These are phyloP conservation scores for Chlamydomonas reinhardtii DNA, from an alignment of 163 green algal genomes.

Conservation along the genomic window DNA sequence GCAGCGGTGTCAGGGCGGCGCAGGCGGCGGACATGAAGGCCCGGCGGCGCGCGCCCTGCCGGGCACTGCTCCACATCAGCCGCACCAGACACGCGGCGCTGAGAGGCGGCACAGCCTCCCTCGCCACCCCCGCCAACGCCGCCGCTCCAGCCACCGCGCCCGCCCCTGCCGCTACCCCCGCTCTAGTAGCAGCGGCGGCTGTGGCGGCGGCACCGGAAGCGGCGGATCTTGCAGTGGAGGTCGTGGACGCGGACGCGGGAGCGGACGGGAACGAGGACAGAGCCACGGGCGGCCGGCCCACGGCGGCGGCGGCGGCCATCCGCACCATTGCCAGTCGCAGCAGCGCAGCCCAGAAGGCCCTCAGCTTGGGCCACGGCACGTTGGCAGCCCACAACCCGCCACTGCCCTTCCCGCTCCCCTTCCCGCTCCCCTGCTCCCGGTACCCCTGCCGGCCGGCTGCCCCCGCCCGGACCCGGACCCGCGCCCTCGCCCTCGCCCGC, in stretches of 20 bases:
- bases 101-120: neutral
- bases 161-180: no score
- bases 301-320: neutral
- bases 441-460: no score
- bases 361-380: conserved; percentile 30
- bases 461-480: no score
- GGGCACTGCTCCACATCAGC: conserved; percentile 30
- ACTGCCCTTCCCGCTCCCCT: neutral
- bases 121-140: neutral
- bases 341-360: conserved; percentile 30
- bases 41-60: conserved; percentile 6
- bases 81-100: neutral
- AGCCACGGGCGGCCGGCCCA: neutral
- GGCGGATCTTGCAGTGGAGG: no score
- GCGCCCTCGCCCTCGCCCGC: no score
- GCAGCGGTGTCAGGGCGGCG: neutral
- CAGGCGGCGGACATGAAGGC: neutral
- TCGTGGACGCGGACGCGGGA: no score
- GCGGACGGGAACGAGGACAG: no score
- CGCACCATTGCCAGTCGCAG: neutral
- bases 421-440: no score
- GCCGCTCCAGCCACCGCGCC: neutral
- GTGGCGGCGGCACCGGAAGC: no score
- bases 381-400: neutral
- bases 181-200: no score